phyloP scores from a whole-genome alignment of 768 basidiomycete genomes.

The Tulasnella sp. region DNA sequence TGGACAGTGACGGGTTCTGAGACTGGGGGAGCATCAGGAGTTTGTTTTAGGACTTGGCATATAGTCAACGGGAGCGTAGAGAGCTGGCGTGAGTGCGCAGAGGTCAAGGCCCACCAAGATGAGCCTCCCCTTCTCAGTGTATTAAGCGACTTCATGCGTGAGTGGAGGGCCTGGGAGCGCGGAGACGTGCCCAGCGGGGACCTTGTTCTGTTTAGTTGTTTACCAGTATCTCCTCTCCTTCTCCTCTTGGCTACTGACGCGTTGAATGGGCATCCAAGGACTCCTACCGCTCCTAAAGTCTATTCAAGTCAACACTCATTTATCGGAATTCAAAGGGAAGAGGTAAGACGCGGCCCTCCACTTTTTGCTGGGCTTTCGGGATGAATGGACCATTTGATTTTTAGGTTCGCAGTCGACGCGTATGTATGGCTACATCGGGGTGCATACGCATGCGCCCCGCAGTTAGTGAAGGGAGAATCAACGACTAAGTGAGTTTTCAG shows the following conservation, averaged over 20 bases:
- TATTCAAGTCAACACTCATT: constrained; percentile 66
- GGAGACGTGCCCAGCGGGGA: too few species aligned
- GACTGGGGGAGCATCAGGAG: neutral
- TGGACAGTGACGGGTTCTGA: constrained; percentile 37
- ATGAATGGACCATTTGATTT: neutral
- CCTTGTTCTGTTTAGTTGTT: too few species aligned
- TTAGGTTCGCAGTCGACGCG: constrained; percentile 73
- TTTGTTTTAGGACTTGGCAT: constrained; percentile 13
- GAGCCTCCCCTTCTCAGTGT: too few species aligned
- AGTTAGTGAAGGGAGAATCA: constrained; percentile 72
- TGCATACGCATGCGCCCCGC: constrained; percentile 79
- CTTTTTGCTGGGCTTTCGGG: neutral
- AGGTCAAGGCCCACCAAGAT: too few species aligned
- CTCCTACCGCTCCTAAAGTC: constrained; percentile 83
- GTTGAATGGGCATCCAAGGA: constrained; percentile 80
- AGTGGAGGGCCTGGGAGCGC: too few species aligned
- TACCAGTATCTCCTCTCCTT: too few species aligned
- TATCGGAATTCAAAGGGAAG: constrained; percentile 74
- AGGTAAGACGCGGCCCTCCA: constrained; percentile 31
- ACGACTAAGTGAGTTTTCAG: constrained; percentile 63
- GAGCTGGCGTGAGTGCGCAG: neutral
- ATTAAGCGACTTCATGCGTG: too few species aligned
- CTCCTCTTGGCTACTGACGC: too few species aligned
- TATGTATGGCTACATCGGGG: constrained; percentile 93
- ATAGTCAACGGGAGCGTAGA: constrained; percentile 17